Evolutionary conservation across 2,329 filamentous ascomycete genomes (phyloP).

Genomic region (Colletotrichum ledebouriae): DNA sequence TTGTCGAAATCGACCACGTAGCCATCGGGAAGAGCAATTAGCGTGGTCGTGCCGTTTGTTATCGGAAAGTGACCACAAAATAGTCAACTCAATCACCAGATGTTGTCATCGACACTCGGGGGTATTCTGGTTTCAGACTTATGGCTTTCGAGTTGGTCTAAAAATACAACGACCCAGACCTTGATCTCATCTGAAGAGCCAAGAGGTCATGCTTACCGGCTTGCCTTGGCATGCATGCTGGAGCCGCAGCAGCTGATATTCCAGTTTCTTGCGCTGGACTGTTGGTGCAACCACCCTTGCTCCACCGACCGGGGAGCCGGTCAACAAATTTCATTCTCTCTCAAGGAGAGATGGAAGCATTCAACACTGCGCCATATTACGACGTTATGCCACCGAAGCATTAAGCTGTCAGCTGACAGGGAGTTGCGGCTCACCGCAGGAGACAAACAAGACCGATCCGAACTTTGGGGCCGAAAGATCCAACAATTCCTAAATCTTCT

Average conservation of each 20-base stretch:
- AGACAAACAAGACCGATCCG: slow-evolving; percentile 9
- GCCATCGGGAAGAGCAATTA: slow-evolving; percentile 47
- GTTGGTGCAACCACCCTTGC: slow-evolving; percentile 6
- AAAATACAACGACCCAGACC: neutral
- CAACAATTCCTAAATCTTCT: slow-evolving; percentile 5
- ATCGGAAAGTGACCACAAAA: slow-evolving; percentile 32
- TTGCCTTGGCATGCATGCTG: neutral
- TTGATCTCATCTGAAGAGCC: neutral
- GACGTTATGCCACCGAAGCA: neutral
- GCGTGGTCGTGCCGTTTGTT: slow-evolving; percentile 46
- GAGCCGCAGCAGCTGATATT: neutral
- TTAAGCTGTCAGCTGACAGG: slow-evolving; percentile 2
- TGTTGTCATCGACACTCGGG: no score
- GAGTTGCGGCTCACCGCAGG: slow-evolving; percentile 8
- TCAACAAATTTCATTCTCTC: neutral
- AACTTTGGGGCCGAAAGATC: neutral
- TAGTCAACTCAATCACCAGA: no score
- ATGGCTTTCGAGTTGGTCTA: neutral
- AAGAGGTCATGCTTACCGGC: neutral
- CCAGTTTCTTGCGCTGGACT: neutral
- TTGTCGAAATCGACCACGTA: slow-evolving; percentile 53
- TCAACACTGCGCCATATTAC: neutral
- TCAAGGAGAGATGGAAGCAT: slow-evolving; percentile 1
- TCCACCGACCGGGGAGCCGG: neutral
- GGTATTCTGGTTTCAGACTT: no score